phyloP scores from a whole-genome alignment of 2,329 filamentous ascomycete genomes.

The Endocalyx cinctus region DNA sequence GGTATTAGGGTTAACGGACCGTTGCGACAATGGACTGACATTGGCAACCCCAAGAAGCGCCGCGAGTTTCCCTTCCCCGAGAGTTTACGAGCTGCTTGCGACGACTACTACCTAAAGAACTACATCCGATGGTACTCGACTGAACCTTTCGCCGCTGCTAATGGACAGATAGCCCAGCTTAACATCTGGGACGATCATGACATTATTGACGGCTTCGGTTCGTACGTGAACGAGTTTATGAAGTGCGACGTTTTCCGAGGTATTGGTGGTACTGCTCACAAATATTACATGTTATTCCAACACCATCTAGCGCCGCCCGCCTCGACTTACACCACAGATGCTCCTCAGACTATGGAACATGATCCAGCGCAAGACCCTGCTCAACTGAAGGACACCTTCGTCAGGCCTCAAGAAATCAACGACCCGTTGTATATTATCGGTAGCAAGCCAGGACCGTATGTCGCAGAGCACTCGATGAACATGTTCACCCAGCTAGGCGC shows the following conservation, averaged over 20 bases:
- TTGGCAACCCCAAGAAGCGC: slow-evolving; percentile 78
- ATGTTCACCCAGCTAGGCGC: slow-evolving; percentile 81
- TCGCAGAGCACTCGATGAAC: slow-evolving; percentile 81
- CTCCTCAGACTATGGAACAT: slow-evolving; percentile 56
- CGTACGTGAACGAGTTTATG: slow-evolving; percentile 93
- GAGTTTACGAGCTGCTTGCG: slow-evolving; percentile 75
- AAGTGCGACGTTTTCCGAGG: slow-evolving; percentile 85
- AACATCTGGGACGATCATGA: slow-evolving; percentile 99
- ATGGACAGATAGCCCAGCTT: slow-evolving; percentile 88
- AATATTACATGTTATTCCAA: slow-evolving; percentile 98
- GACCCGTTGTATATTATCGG: slow-evolving; percentile 78
- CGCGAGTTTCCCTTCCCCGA: slow-evolving; percentile 73
- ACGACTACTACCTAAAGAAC: slow-evolving; percentile 86
- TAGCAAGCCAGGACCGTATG: slow-evolving; percentile 77
- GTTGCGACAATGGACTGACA: slow-evolving; percentile 75
- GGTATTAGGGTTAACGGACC: slow-evolving; percentile 82
- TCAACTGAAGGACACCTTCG: slow-evolving; percentile 71
- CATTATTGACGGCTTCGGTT: slow-evolving; percentile 89
- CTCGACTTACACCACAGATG: slow-evolving; percentile 74
- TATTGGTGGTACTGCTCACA: slow-evolving; percentile 87
- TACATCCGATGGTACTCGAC: slow-evolving; percentile 81
- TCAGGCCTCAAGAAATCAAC: slow-evolving; percentile 43
- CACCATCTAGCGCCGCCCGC: slow-evolving; percentile 83
- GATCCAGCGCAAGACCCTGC: slow-evolving; percentile 60
- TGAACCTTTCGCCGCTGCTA: slow-evolving; percentile 79